These are phyloP conservation scores for Dothistroma pini DNA, from an alignment of 2,329 filamentous ascomycete genomes.

Conservation along the genomic window DNA sequence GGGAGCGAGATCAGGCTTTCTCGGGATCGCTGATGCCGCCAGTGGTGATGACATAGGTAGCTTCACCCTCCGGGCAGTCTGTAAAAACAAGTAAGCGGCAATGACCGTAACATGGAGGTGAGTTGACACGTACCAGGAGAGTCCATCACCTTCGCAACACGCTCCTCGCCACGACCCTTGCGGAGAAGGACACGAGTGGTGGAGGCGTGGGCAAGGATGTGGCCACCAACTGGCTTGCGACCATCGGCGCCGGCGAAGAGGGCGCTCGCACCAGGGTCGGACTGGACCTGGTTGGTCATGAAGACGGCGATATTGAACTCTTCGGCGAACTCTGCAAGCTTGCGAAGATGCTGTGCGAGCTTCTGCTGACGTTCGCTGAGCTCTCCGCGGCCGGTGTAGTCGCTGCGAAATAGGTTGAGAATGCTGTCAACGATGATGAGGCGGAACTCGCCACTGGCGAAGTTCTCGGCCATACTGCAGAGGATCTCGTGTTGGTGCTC, in stretches of 20 bases:
- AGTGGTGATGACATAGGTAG: slow-evolving; percentile 66
- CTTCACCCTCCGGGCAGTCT: slow-evolving; percentile 67
- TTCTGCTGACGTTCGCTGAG: slow-evolving; percentile 66
- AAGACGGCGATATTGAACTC: slow-evolving; percentile 65
- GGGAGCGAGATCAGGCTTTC: slow-evolving; percentile 45
- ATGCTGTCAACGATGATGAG: slow-evolving; percentile 67
- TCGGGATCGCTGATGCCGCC: slow-evolving; percentile 67
- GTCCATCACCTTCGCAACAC: slow-evolving; percentile 66
- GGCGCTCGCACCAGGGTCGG: slow-evolving; percentile 64
- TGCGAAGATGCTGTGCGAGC: slow-evolving; percentile 61
- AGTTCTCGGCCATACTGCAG: slow-evolving; percentile 58
- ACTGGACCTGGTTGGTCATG: slow-evolving; percentile 70
- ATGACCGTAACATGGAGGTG: background rate
- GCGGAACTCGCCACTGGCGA: slow-evolving; percentile 61
- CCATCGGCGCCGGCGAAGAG: slow-evolving; percentile 66
- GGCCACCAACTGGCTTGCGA: slow-evolving; percentile 63
- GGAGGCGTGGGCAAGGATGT: slow-evolving; percentile 66
- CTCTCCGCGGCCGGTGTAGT: slow-evolving; percentile 64
- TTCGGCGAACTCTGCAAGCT: slow-evolving; percentile 63
- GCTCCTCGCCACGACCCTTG: slow-evolving; percentile 66
- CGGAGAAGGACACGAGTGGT: slow-evolving; percentile 63
- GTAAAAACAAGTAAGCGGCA: slow-evolving; percentile 20
- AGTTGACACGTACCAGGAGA: slow-evolving; percentile 53
- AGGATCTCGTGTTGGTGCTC: slow-evolving; percentile 64
- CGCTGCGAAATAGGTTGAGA: slow-evolving; percentile 65